Percentiles rank a stretch among this genome's conserved stretches.
Conservation (phyloP, 2,329 filamentous ascomycete species). For the Fusarium citri region DNA sequence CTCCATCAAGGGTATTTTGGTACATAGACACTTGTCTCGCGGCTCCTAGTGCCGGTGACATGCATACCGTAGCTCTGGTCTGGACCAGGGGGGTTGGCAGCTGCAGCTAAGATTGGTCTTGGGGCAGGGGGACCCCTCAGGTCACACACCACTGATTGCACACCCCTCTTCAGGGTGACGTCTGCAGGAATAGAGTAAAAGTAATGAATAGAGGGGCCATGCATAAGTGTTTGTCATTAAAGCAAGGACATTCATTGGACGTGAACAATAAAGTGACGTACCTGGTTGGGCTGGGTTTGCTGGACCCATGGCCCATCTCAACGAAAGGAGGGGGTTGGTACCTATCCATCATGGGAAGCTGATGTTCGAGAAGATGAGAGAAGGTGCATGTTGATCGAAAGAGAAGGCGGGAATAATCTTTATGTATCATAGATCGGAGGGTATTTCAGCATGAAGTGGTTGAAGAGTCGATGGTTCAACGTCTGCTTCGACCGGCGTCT, state of each 20-base stretch:
- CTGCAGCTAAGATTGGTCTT: background rate
- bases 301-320: background rate
- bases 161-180: background rate
- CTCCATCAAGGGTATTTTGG: background rate
- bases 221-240: background rate
- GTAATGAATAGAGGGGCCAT: background rate
- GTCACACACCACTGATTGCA: background rate
- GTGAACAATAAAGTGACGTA: background rate
- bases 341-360: background rate
- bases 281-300: background rate
- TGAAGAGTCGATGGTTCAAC: background rate
- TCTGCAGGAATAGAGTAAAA: background rate
- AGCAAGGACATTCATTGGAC: background rate
- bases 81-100: background rate
- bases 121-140: background rate
- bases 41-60: background rate
- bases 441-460: background rate
- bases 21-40: background rate
- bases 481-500: background rate
- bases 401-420: background rate
- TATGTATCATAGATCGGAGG: background rate
- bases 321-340: background rate
- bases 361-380: background rate
- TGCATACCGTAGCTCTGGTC: background rate
- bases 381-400: background rate